Base-by-base conservation (phyloP, 371 early-diverging fungal genomes). In the Circinella umbellata region DNA sequence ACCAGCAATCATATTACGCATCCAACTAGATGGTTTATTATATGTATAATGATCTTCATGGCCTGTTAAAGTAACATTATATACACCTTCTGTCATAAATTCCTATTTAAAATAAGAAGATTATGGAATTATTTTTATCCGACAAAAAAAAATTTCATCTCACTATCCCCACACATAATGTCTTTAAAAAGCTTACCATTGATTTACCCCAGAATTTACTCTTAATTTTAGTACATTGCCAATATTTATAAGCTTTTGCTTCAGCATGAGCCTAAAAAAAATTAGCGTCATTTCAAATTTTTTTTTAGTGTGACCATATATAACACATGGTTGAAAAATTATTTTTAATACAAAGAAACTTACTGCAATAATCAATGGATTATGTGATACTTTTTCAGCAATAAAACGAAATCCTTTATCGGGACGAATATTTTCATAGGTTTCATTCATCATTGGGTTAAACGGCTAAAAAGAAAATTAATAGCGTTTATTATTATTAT, bases 401-500 rank as follows among this genome's bases (percentile, higher is more conserved):
- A 96, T 77, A 67, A 90, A 96, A 51, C 89, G 84, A 72, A 92
- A 96, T 1, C 93, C 92, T 64, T 82, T 82, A 74, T 94, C 95
- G 7, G 93, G 89, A 14, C 95, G 87, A 55, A 95, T 87, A 74
- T 81, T 89, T 75, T 98, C 98, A 77, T 94, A 98, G 0, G 98
- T 98, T 77, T 98, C 99, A 61, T 95, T 95, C 78, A 95, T 90
- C 64, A 98, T 86, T 13, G 98, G 98, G 76, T 97, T 98, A 78
- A 97, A 98, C 10, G 98, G 98, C 80, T 75, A 63, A 42, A 42
- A 11, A 42, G 42, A 42, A 27, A 27, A 1, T 27, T 27, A 27
- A 27, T 27, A 27, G 27, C 2, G 27, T 27, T 27, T 27, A 27
- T 27, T 27, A 27, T 27, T 27, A 27, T 27, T 27, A 27, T 27